A percentile compares a stretch with the other conserved stretches of the same genome.
These are phyloP conservation scores for Lyophyllum shimeji DNA, from an alignment of 768 basidiomycete genomes.

Conservation along the genomic window DNA sequence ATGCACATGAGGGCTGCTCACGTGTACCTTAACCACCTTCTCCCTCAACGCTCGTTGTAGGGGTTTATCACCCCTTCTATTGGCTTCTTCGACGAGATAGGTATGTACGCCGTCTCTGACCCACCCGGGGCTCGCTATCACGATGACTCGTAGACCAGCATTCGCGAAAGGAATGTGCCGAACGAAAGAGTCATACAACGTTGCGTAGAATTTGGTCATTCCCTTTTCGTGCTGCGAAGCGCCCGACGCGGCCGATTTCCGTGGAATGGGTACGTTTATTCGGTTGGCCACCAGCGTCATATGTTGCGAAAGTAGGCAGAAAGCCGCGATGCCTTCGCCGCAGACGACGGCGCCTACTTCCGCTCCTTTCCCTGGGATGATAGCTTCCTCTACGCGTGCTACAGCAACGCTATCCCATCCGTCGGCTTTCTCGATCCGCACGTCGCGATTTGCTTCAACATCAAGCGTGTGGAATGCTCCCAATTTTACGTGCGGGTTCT, in stretches of 20 bases:
- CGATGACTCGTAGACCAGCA: constrained; percentile 77
- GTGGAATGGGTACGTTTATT: constrained; percentile 84
- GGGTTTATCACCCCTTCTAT: constrained; percentile 75
- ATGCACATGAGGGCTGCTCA: constrained; percentile 93
- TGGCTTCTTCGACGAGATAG: constrained; percentile 81
- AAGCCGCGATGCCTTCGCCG: constrained; percentile 92
- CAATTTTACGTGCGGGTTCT: constrained; percentile 88
- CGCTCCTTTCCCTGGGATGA: constrained; percentile 90
- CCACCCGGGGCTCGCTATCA: constrained; percentile 97
- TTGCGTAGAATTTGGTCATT: constrained; percentile 76
- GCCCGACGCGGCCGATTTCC: constrained; percentile 83
- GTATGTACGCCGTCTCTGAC: constrained; percentile 86
- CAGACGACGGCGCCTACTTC: constrained; percentile 96
- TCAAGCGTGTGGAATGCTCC: constrained; percentile 96
- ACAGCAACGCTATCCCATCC: constrained; percentile 94
- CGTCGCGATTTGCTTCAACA: constrained; percentile 86
- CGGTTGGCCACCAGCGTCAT: constrained; percentile 94
- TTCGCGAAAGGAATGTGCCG: constrained; percentile 87
- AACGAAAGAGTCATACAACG: constrained; percentile 82
- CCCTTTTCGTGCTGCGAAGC: constrained; percentile 93
- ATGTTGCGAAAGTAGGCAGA: constrained; percentile 94
- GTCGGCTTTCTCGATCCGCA: constrained; percentile 81
- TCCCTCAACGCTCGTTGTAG: constrained; percentile 74
- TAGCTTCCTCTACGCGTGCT: constrained; percentile 81
- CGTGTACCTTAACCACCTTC: constrained; percentile 88